Conservation (phyloP, 306 rosid species). For the Corylus heterophylla region DNA sequence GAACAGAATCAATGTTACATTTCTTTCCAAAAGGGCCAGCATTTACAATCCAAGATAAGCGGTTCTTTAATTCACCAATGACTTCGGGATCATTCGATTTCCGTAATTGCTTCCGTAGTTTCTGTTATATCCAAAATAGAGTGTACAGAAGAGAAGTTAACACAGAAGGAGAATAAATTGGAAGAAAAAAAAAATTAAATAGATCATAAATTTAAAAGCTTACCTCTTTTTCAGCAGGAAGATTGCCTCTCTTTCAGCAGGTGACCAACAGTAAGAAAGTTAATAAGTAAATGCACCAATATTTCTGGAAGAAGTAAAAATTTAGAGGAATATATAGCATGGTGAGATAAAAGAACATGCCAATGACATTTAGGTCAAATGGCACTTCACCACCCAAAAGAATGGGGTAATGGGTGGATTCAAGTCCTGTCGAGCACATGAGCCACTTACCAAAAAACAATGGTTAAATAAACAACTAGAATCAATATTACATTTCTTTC, state of each 20-base stretch:
- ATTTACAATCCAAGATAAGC: constrained; percentile 66
- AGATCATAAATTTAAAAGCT: neutral
- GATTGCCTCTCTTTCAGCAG: constrained; percentile 37
- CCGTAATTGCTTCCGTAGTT: constrained; percentile 52
- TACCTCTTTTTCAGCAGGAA: constrained; percentile 53
- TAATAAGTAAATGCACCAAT: neutral
- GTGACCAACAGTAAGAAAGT: neutral
- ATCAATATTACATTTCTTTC: neutral
- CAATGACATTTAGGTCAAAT: neutral
- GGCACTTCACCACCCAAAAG: neutral
- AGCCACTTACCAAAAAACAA: neutral
- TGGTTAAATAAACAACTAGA: neutral
- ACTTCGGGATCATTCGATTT: constrained; percentile 49
- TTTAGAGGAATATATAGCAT: neutral
- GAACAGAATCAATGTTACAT: neutral
- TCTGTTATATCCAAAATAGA: constrained; percentile 37
- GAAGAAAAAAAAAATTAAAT: neutral
- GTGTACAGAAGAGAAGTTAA: constrained; percentile 3
- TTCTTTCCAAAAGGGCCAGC: constrained; percentile 7
- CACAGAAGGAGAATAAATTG: constrained; percentile 7
- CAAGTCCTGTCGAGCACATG: neutral
- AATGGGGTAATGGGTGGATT: neutral
- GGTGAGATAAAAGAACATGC: neutral
- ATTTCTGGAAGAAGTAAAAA: neutral
- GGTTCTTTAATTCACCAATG: constrained; percentile 50